Base-by-base conservation (phyloP, 495 filamentous ascomycete genomes). In the Aspergillus indologenus region DNA sequence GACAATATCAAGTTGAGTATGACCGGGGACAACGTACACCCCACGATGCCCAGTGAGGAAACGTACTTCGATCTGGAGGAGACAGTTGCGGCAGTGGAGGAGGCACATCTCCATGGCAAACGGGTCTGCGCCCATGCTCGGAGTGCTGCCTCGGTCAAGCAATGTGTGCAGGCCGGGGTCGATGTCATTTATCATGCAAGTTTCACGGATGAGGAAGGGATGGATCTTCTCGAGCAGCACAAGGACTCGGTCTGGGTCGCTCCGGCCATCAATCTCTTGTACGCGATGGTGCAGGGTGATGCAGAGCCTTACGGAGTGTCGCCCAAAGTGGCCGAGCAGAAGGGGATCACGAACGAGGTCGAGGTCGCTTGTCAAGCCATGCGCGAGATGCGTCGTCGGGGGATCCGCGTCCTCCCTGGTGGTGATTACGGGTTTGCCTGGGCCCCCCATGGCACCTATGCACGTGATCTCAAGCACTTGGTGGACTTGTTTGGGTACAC, bases 381-480 rank as follows among this genome's bases (percentile, higher is more conserved):
- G 42, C 59, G 65, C 26, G 79, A 82, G 61, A 81, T 82, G 77
- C 77, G 74, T 56, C 60, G 61, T 23, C 64, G 78, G 40, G 76
- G 76, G 12, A 81, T 82, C 53, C 61, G 60, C 1, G 70, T 82
- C 17, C 67, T 81, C 2, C 78, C 78, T 7, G 77, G 79, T n/a
- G 79, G 79, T 11, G 79, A 83, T 60, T 83, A 81, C 24, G 78
- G 80, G 17, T 83, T 83, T 54, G 75, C 77, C 3, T 81, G 79
- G 79, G 72, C 71, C 8, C 79, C 77, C 0, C 77, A 81, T 43
- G 78, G 79, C 0, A 81, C 77, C 0, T 82, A 80, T 55, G 77
- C 79, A 2, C 65, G 71, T 12, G 79, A 82, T 54, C 69, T 82
- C 21, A 71, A 72, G 53, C 79, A 81, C 46, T 82, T 82, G 46